Evolutionary conservation across 768 basidiomycete species (phyloP), one percentile per base, ranked within the genome.

Genomic region (Trametes villosa): DNA sequence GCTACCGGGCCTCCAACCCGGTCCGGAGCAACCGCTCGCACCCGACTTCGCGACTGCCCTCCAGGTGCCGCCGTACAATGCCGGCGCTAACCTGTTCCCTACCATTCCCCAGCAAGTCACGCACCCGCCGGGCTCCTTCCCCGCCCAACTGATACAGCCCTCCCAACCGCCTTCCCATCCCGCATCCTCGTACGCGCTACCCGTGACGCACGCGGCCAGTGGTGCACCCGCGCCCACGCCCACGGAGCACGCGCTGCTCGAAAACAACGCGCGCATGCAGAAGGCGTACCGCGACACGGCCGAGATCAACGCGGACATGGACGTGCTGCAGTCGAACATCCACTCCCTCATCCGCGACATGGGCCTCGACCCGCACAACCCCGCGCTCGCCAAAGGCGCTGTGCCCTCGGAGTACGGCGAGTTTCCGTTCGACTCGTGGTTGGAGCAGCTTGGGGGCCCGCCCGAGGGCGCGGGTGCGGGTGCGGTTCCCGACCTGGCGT

Each of bases 281-380:
- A 79, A 81, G 63, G 75, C 81, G 0, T 91, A 89, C 79, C 81
- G 78, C 46, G 80, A 77, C 31, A 78, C 90, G 0, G 71, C 80
- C 31, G 88, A 88, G 62, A 86, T 94, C 46, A 83, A 87, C 61
- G 80, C 81, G 40, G 89, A 91, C 59, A 89, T 94, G 20, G 86
- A 87, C 63, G 81, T 83, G 29, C 73, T 94, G 53, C 84, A 89
- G 60, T 77, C 75, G 9, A 86, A 83, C 63, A 85, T 96, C 38
- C 83, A 91, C 59, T 82, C 83, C 3, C 77, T 95, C 62, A 88
- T 94, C 31, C 79, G 88, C 62, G 81, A 81, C 45, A 80, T 93
- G 52, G 89, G 89, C 4, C 71, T 90, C 48, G 88, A 92, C 68
- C 78, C 86, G 18, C 60, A 57, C 9, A 47, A 75, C 20, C 22